phyloP scores from a whole-genome alignment of 1,284 basidiomycete genomes.

The Golubevia sp. region DNA sequence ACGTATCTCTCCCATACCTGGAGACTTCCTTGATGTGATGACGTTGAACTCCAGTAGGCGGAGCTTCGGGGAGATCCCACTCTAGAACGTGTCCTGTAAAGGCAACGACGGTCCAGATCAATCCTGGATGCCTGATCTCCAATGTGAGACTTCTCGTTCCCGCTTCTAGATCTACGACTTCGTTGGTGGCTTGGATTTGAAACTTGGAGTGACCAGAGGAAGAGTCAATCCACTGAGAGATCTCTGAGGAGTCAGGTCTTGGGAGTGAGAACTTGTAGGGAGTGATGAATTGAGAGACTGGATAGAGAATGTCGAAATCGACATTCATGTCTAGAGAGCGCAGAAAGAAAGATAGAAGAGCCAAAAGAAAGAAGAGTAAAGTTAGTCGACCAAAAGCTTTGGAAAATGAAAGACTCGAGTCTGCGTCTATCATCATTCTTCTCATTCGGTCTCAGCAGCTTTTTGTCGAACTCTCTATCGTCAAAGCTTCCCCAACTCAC shows the following conservation, averaged over 20 bases:
- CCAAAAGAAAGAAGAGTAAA: neutral
- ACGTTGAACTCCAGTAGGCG: slow-evolving; percentile 27
- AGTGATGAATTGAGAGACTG: slow-evolving; percentile 50
- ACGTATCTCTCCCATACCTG: slow-evolving; percentile 35
- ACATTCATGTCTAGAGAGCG: neutral
- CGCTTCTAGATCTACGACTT: slow-evolving; percentile 32
- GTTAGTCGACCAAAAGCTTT: neutral
- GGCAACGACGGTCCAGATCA: slow-evolving; percentile 56
- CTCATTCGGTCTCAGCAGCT: too few relatives aligned
- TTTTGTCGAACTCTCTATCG: neutral
- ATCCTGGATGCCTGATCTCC: slow-evolving; percentile 36
- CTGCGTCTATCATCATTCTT: too few relatives aligned
- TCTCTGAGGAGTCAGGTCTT: slow-evolving; percentile 7
- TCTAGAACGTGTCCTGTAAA: slow-evolving; percentile 54
- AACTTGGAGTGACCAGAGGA: slow-evolving; percentile 18
- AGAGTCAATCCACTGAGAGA: slow-evolving; percentile 16
- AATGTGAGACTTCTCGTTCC: slow-evolving; percentile 39
- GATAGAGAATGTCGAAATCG: slow-evolving; percentile 34
- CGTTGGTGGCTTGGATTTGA: slow-evolving; percentile 25
- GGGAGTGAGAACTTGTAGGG: slow-evolving; percentile 49
- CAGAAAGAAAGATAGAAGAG: neutral
- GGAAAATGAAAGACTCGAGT: slow-evolving; percentile 13
- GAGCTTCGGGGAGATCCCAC: slow-evolving; percentile 48
- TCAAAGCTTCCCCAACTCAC: neutral
- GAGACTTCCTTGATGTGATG: slow-evolving; percentile 59